A percentile compares a stretch with the other conserved stretches of the same genome.
Evolutionary conservation across 305 asterid genomes (phyloP).

Genomic region (Solanum hybrid): DNA sequence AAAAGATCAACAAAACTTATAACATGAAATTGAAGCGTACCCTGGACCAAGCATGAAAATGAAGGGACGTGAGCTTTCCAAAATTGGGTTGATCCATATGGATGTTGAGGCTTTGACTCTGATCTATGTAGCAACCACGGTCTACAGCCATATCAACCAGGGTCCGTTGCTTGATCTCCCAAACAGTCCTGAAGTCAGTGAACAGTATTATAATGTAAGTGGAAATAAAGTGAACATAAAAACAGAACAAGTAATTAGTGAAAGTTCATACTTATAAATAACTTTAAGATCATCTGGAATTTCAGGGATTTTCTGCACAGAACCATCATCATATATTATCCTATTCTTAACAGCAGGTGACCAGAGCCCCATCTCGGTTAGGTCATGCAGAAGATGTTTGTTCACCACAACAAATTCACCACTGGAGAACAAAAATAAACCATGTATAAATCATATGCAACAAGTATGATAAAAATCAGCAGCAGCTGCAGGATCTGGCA

Average conservation of each 20-base stretch:
- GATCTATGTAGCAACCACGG: constrained; percentile 92
- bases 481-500: no score
- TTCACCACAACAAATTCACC: constrained; percentile 98
- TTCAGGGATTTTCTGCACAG: constrained; percentile 65
- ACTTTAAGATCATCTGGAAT: constrained; percentile 63
- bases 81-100: constrained; percentile 90
- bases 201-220: neutral
- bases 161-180: constrained; percentile 82
- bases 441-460: no score
- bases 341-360: no score
- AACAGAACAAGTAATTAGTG: no score
- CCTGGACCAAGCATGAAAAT: constrained; percentile 79
- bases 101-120: constrained; percentile 88
- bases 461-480: no score
- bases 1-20: neutral
- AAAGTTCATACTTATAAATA: constrained; percentile 81
- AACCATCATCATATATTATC: constrained; percentile 85
- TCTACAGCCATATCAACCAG: constrained; percentile 94
- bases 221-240: neutral
- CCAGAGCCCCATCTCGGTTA: constrained; percentile 94
- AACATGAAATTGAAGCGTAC: constrained; percentile 28
- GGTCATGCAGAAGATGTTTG: constrained; percentile 89
- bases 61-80: constrained; percentile 80
- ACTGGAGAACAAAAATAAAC: no score
- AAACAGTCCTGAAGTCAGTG: constrained; percentile 45